Base-by-base conservation (phyloP, 768 basidiomycete species). In the Baorangia bicolor region DNA sequence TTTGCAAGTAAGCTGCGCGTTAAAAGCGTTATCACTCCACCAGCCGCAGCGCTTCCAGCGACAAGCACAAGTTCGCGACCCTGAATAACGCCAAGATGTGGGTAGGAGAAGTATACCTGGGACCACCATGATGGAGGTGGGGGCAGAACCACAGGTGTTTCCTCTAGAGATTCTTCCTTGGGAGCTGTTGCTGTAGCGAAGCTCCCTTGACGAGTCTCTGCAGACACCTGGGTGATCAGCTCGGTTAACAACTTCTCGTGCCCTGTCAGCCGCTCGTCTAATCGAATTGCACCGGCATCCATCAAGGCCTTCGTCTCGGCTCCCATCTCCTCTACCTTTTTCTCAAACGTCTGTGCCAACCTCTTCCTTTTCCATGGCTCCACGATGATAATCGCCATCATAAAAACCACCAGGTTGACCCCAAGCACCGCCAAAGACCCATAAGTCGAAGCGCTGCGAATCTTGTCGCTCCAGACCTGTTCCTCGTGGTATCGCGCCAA, bases 381-480 rank as follows among this genome's bases (percentile, higher is more conserved):
- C 51, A 99, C 93, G 49, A 96, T 73, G 14, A 91, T 69, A 60
- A 98, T 92, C 10, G 97, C 96, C 57, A 89, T 74, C 53, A 98
- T 72, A 70, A 99, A 99, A 45, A 99, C 89, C 50, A 90, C 58
- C 74, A 98, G 72, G 73, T 99, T 99, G 58, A 96, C 82, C 13
- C 85, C 87, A 23, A 98, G 80, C 51, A 85, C 95, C 6, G 86
- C 87, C 55, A 98, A 76, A 38, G 88, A 89, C 4, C 94, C 95
- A 69, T 98, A 98, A 5, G 97, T 98, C 58, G 92, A 94, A 27
- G 90, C 88, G 63, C 91, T 93, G 34, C 97, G 85, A 56, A 99
- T 97, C 75, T 99, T 99, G 78, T 99, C 96, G 50, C 92, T 94
- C 97, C 97, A 99, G 3, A 98, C 85, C 70, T 99, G 97, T 69